A percentile compares a stretch with the other conserved stretches of the same genome.
These are phyloP conservation scores for Omphalea diandra DNA, from an alignment of 441 rosid genomes.

Conservation along the genomic window DNA sequence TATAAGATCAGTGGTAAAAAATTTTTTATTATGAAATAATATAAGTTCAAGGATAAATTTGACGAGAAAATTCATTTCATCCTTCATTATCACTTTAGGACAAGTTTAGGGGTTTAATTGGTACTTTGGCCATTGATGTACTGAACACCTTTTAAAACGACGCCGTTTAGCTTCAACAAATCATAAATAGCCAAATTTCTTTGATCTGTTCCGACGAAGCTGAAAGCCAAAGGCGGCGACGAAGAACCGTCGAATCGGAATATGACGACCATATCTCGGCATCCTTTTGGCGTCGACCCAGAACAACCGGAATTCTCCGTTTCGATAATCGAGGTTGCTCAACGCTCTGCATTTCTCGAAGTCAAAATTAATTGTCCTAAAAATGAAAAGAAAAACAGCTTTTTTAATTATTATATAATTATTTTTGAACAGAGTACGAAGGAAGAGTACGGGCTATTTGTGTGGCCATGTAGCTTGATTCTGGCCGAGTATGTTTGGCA, in stretches of 20 bases:
- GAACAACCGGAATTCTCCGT: constrained; percentile 46
- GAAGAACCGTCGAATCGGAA: constrained; percentile 13
- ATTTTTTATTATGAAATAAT: too few relatives aligned
- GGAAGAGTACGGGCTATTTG: constrained; percentile 83
- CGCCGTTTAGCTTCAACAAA: too few relatives aligned
- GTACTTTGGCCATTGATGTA: too few relatives aligned
- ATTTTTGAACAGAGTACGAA: constrained; percentile 54
- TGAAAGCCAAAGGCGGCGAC: constrained; percentile 21
- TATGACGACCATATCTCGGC: constrained; percentile 59
- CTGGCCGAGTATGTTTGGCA: constrained; percentile 89
- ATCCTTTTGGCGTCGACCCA: constrained; percentile 40
- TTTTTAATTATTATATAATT: too few relatives aligned
- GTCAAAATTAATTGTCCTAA: neutral
- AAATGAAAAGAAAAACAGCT: neutral
- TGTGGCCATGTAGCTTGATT: constrained; percentile 81
- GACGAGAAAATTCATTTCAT: too few relatives aligned
- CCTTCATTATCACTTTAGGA: too few relatives aligned
- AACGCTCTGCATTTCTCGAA: neutral
- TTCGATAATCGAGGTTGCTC: constrained; percentile 65
- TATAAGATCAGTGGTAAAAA: too few relatives aligned
- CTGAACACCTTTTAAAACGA: too few relatives aligned
- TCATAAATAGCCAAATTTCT: too few relatives aligned
- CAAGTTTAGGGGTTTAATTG: too few relatives aligned
- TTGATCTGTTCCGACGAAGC: too few relatives aligned
- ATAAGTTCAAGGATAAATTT: too few relatives aligned